Percentiles rank a stretch among this genome's conserved stretches.
Conservation (phyloP, 768 basidiomycete genomes). For the Phylloporus scabripes region DNA sequence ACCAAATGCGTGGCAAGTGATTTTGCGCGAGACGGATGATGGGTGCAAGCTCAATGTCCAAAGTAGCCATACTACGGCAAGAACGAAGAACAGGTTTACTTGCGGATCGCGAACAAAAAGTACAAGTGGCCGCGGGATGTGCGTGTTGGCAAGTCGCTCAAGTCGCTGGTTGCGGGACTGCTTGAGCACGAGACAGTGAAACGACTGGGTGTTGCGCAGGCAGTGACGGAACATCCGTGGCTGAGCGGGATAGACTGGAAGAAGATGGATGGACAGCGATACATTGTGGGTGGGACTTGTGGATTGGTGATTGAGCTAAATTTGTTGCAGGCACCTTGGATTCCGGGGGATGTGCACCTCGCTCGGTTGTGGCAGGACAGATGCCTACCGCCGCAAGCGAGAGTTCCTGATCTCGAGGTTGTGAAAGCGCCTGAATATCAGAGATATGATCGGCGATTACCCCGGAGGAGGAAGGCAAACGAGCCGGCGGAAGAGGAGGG, state of each 20-base stretch:
- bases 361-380: conserved; percentile 35
- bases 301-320: background rate
- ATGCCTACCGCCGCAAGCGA: conserved; percentile 32
- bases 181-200: conserved; percentile 32
- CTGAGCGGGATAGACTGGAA: conserved; percentile 43
- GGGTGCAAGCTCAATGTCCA: background rate
- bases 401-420: conserved; percentile 38
- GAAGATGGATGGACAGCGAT: conserved; percentile 38
- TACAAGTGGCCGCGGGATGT: conserved; percentile 37
- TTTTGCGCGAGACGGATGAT: background rate
- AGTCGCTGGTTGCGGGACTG: conserved; percentile 39
- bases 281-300: conserved; percentile 36
- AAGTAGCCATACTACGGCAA: conserved; percentile 26
- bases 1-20: conserved; percentile 33
- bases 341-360: conserved; percentile 29
- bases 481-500: background rate
- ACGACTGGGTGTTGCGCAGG: conserved; percentile 37
- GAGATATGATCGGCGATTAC: conserved; percentile 35
- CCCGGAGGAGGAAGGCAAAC: background rate
- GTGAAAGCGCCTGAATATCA: conserved; percentile 31
- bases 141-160: conserved; percentile 36
- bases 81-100: conserved; percentile 22
- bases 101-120: conserved; percentile 25
- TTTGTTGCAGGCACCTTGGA: conserved; percentile 38
- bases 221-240: conserved; percentile 42